phyloP scores from a whole-genome alignment of 192 early-diverging fungal genomes.

The Jimgerdemannia flammicorona region DNA sequence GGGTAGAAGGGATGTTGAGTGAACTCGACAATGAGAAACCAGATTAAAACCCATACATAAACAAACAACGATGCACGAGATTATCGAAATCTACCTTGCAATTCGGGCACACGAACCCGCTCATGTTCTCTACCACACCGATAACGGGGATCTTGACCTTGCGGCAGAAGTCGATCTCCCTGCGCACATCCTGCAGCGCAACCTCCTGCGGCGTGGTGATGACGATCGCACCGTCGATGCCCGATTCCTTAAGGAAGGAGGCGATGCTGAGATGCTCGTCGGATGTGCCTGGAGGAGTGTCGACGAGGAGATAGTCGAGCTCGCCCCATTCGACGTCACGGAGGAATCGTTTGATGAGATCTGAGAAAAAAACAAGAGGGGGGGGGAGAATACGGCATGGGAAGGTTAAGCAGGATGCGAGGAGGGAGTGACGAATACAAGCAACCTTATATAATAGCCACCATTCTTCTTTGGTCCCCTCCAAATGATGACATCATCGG shows the following conservation, averaged over 20 bases:
- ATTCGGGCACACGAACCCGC: slow-evolving; percentile 91
- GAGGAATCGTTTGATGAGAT: slow-evolving; percentile 95
- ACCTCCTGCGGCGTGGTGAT: slow-evolving; percentile 96
- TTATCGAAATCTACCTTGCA: slow-evolving; percentile 42
- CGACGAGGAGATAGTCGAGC: slow-evolving; percentile 89
- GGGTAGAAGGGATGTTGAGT: background rate
- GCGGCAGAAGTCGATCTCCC: slow-evolving; percentile 95
- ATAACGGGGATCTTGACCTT: slow-evolving; percentile 88
- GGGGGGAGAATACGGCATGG: background rate
- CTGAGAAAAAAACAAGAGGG: slow-evolving; percentile 9
- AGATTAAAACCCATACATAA: background rate
- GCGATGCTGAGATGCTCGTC: slow-evolving; percentile 94
- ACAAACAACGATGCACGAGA: background rate
- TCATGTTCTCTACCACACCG: slow-evolving; percentile 97
- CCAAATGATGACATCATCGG: slow-evolving; percentile 94
- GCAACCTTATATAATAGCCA: slow-evolving; percentile 1
- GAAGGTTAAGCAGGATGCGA: background rate
- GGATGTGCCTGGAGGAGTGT: slow-evolving; percentile 96
- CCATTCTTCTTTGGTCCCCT: slow-evolving; percentile 93
- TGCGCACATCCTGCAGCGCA: slow-evolving; percentile 87
- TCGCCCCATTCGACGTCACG: slow-evolving; percentile 92
- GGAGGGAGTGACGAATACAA: slow-evolving; percentile 1
- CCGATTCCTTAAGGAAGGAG: slow-evolving; percentile 68
- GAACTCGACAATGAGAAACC: background rate
- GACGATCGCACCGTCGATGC: slow-evolving; percentile 84